phyloP scores from a whole-genome alignment of 2,329 filamentous ascomycete species.

The Tetracladium maxilliforme region DNA sequence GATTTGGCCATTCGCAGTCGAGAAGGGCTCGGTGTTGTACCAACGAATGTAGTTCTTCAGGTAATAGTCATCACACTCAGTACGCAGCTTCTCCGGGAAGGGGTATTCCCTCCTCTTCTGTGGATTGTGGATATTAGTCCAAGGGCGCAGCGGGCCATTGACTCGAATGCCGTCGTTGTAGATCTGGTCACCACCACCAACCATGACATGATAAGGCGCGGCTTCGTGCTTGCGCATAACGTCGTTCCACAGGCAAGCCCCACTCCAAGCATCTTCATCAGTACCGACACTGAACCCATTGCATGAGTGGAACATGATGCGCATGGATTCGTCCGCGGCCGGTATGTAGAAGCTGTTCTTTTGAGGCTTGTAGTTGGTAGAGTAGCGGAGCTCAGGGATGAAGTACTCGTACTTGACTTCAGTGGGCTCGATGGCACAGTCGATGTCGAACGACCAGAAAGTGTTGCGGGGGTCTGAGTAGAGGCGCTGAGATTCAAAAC shows the following conservation, averaged over 20 bases:
- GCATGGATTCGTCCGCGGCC: slow-evolving; percentile 73
- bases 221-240: slow-evolving; percentile 69
- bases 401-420: slow-evolving; percentile 72
- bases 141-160: slow-evolving; percentile 63
- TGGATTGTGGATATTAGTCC: slow-evolving; percentile 74
- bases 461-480: slow-evolving; percentile 56
- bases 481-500: slow-evolving; percentile 41
- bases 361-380: slow-evolving; percentile 36
- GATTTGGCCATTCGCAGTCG: slow-evolving; percentile 77
- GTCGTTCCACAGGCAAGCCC: slow-evolving; percentile 90
- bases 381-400: slow-evolving; percentile 50
- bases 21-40: slow-evolving; percentile 78
- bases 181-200: slow-evolving; percentile 89
- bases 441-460: slow-evolving; percentile 85
- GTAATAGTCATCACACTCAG: slow-evolving; percentile 81
- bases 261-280: slow-evolving; percentile 73
- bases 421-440: slow-evolving; percentile 54
- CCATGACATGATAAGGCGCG: slow-evolving; percentile 84
- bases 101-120: slow-evolving; percentile 65
- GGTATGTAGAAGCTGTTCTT: slow-evolving; percentile 74
- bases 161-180: slow-evolving; percentile 92
- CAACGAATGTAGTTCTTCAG: slow-evolving; percentile 74
- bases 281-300: slow-evolving; percentile 90
- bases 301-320: slow-evolving; percentile 96
- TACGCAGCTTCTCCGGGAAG: slow-evolving; percentile 66